Evolutionary conservation across 176 grass and related monocot genomes (phyloP).

Genomic region (Rhynchospora pubera): DNA sequence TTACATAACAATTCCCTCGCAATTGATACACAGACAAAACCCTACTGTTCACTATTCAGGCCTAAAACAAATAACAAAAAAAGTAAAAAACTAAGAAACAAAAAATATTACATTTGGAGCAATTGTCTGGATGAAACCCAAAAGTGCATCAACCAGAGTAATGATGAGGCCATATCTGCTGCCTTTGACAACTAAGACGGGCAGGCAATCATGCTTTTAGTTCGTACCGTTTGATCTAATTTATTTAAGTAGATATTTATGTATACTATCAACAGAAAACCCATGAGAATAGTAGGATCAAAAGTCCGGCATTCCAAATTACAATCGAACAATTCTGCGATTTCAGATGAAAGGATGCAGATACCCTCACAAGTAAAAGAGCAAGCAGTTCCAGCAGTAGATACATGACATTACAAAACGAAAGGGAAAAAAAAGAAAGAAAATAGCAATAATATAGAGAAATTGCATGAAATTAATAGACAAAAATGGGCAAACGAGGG

Average conservation of each 20-base stretch:
- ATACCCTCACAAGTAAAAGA: background rate
- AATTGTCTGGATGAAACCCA: background rate
- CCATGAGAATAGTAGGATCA: background rate
- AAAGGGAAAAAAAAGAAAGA: background rate
- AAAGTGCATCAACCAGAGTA: conserved; percentile 3
- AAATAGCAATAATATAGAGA: conserved; percentile 4
- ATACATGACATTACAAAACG: conserved; percentile 8
- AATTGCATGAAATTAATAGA: conserved; percentile 3
- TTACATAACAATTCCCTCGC: background rate
- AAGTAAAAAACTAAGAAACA: background rate
- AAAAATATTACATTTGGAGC: background rate
- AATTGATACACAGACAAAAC: background rate
- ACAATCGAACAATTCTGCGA: background rate
- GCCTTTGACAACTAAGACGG: background rate
- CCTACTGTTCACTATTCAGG: background rate
- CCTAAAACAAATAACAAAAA: background rate
- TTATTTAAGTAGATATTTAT: background rate
- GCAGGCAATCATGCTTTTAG: background rate
- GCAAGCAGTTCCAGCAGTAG: background rate
- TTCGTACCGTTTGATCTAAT: background rate
- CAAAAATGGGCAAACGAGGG: background rate
- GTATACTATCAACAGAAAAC: background rate
- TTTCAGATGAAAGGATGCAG: conserved; percentile 2
- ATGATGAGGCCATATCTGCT: conserved; percentile 6
- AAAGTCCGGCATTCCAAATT: background rate